Evolutionary conservation across 2,329 filamentous ascomycete species (phyloP), one percentile per base, ranked within the genome.

Genomic region (Parastagonospora avenae): DNA sequence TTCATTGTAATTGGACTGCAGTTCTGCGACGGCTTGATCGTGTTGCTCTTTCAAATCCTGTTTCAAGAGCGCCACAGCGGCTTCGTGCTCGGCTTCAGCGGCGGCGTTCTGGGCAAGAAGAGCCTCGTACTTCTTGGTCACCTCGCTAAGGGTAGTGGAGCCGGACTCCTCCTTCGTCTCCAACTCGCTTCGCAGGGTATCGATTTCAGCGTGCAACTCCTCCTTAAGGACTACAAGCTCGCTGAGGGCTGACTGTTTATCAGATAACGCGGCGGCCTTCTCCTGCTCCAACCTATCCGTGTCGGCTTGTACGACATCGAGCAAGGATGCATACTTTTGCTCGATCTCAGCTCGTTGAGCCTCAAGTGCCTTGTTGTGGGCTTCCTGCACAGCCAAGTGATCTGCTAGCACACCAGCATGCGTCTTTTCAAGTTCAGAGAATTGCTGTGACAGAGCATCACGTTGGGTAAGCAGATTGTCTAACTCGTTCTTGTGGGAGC

Each of bases 271-370:
- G 24, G 55, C 47, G 16, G 64, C 58, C 46, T 63, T 69, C 27
- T 69, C 62, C 38, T 67, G 57, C 45, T 71, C 66, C n/a, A 68
- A 47, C 19, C 63, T 59, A 4, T 54, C 54, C 4, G 57, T 35
- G 28, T 66, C 64, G 14, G 47, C 53, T 41, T 71, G 70, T 8
- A 71, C 46, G 29, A 60, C 64, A 42, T 71, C 68, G 1, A 73
- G 51, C 2, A 72, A 44, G 6, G 52, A 61, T 11, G 58, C 62
- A 24, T 64, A 70, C 29, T 69, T 71, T 16, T 66, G 55, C 46
- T 71, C 68, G 5, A 72, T 62, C 29, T 72, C 67, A 1, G 51
- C 53, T 37, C 59, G 59, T 38, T 65, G 67, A 4, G 57, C 33
- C 2, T 63, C 57, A 27, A 72, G 57, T 9, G 59, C 63, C 31